Percentiles rank a stretch among this genome's conserved stretches.
Conservation (phyloP, 2,329 filamentous ascomycete species). For the Colletotrichum limetticola region DNA sequence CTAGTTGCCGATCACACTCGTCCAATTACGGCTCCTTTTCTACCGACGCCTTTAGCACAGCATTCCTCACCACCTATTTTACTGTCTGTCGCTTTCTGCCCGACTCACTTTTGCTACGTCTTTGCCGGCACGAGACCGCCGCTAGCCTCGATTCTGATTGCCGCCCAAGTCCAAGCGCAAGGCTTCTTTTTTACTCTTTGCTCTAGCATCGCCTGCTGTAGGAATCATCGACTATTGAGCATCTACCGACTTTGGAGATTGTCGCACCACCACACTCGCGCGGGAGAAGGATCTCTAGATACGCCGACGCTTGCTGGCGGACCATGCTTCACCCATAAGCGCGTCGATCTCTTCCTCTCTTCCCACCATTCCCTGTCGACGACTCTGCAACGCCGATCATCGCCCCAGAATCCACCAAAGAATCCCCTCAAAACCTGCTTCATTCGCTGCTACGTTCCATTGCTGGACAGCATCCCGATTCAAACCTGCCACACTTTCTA, state of each 20-base stretch:
- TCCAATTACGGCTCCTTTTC: constrained; percentile 20
- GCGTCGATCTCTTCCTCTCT: constrained; percentile 25
- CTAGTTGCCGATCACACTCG: constrained; percentile 29
- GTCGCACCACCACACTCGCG: neutral
- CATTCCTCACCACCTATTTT: too few relatives aligned
- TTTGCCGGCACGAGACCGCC: neutral
- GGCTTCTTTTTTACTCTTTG: neutral
- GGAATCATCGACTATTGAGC: neutral
- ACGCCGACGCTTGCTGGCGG: constrained; percentile 24
- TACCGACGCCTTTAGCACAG: constrained; percentile 1
- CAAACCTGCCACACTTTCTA: neutral
- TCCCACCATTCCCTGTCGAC: constrained; percentile 44
- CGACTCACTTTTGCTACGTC: neutral
- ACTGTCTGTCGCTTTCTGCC: constrained; percentile 8
- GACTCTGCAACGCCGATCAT: constrained; percentile 25
- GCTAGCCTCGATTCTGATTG: constrained; percentile 3
- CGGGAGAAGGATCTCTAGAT: neutral
- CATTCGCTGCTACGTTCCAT: neutral
- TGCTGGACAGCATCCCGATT: neutral
- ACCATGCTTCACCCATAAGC: constrained; percentile 33
- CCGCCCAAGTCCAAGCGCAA: constrained; percentile 1
- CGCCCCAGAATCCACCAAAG: constrained; percentile 19
- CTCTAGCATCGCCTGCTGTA: neutral
- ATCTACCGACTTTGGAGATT: neutral
- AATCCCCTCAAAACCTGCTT: constrained; percentile 18